Base-by-base conservation (phyloP, 2,329 filamentous ascomycete species). In the Ustilaginoidea virens region DNA sequence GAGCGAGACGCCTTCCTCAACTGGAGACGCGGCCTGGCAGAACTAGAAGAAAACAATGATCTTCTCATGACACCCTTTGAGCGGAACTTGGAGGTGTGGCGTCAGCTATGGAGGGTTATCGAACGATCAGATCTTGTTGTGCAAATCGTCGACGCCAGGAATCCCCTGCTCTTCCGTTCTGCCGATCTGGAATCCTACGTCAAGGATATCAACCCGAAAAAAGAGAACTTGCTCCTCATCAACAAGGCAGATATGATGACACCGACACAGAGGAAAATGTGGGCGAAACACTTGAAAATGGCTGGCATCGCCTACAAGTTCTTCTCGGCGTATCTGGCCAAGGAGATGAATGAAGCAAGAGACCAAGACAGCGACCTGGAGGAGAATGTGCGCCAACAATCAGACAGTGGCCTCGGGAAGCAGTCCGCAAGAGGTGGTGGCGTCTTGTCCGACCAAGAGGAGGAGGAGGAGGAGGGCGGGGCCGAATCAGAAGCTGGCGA, bases 191-290 rank as follows among this genome's bases (percentile, higher is more conserved):
- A 96, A 48, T 66, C 63, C 39, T 98, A 98, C 42, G 90, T 98
- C 44, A 92, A 93, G 56, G 83, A 92, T 42, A 79, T 96, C 16
- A 80, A 92, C 44, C 56, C 74, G 2, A 76, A 73, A 49, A 96
- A 98, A 62, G 70, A 85, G 49, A 98, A 96, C 51, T 48, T 98
- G 46, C 53, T 98, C 32, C 63, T 98, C 31, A 87, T 98, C 47
- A 98, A 98, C 65, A 98, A 98, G 64, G 86, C 90, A 25, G 90
- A 98, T 56, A 94, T 98, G 90, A 86, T 98, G 81, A 92, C 86
- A 2, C 53, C 74, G 27, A 72, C 73, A 44, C 92, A 98, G 58
- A 66, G 90, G 39, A 68, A 68, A 39, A 63, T 66, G 1, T 98
- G 90, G 90, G 86, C 86, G 3, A 70, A 79, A 41, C 83, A 93